These are phyloP conservation scores for Exophiala sideris DNA, from an alignment of 2,329 filamentous ascomycete genomes.

Conservation along the genomic window DNA sequence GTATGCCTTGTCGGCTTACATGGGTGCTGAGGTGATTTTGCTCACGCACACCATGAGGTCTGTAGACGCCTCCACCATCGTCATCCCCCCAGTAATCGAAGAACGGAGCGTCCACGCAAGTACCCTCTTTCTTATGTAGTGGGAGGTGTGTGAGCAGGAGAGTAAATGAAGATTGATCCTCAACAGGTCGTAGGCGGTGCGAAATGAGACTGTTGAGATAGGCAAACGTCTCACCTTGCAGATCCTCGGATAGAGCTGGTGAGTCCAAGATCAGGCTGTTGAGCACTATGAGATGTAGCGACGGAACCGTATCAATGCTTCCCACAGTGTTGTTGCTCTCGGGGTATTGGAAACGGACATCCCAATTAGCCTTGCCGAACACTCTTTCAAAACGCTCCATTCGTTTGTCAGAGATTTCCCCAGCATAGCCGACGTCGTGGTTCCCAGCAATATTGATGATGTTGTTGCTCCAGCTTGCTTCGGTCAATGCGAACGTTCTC, in stretches of 20 bases:
- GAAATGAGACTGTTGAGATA: slow-evolving; percentile 63
- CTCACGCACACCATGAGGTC: slow-evolving; percentile 60
- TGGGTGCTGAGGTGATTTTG: slow-evolving; percentile 83
- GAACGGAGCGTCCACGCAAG: slow-evolving; percentile 80
- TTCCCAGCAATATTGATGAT: slow-evolving; percentile 92
- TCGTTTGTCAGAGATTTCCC: slow-evolving; percentile 75
- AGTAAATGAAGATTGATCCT: slow-evolving; percentile 67
- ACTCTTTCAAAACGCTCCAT: slow-evolving; percentile 75
- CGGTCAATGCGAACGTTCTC: slow-evolving; percentile 46
- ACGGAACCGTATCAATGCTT: slow-evolving; percentile 36
- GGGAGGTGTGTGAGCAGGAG: slow-evolving; percentile 90
- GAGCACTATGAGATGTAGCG: slow-evolving; percentile 77
- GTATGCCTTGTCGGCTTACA: slow-evolving; percentile 65
- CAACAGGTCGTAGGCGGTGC: slow-evolving; percentile 57
- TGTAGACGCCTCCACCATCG: slow-evolving; percentile 40
- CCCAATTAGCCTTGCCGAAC: slow-evolving; percentile 90
- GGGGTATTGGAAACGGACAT: slow-evolving; percentile 67
- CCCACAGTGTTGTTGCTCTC: slow-evolving; percentile 15
- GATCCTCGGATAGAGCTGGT: slow-evolving; percentile 62
- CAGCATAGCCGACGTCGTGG: slow-evolving; percentile 94
- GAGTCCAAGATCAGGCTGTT: slow-evolving; percentile 94
- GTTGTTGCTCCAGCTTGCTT: slow-evolving; percentile 62
- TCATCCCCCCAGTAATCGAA: slow-evolving; percentile 74
- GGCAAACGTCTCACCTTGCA: slow-evolving; percentile 73
- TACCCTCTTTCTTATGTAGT: slow-evolving; percentile 73